Conservation (phyloP, 331 rosid genomes). For the Quercus tomentella region DNA sequence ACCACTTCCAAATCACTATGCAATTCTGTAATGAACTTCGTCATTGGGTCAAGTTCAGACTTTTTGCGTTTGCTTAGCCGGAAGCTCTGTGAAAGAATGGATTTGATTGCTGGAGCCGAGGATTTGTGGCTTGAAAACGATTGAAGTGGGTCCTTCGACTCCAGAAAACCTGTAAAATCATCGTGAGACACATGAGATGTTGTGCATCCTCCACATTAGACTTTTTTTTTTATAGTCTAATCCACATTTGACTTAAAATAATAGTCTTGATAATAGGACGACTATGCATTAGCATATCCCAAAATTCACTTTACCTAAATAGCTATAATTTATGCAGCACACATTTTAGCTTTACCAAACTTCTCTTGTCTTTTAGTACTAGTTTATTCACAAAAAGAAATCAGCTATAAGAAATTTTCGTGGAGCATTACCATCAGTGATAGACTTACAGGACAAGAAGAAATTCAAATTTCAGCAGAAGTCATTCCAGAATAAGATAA, state of each 20-base stretch:
- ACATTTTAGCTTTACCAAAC: slow-evolving; percentile 12
- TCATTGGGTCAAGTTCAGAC: slow-evolving; percentile 50
- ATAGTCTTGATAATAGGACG: neutral
- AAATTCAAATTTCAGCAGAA: slow-evolving; percentile 22
- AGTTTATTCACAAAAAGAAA: neutral
- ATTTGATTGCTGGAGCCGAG: slow-evolving; percentile 35
- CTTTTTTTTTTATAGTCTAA: neutral
- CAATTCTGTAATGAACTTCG: slow-evolving; percentile 55
- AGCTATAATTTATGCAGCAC: slow-evolving; percentile 1
- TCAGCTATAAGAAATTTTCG: slow-evolving; percentile 6
- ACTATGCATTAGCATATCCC: slow-evolving; percentile 13
- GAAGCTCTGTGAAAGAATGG: slow-evolving; percentile 43
- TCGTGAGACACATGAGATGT: neutral
- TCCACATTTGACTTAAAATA: neutral
- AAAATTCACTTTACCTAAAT: slow-evolving; percentile 5
- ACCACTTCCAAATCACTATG: slow-evolving; percentile 75
- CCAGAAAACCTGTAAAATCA: slow-evolving; percentile 47
- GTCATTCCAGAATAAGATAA: neutral
- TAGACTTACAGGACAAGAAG: slow-evolving; percentile 21
- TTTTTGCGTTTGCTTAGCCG: slow-evolving; percentile 42
- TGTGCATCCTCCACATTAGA: neutral
- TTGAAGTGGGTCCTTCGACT: slow-evolving; percentile 70
- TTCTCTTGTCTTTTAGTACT: slow-evolving; percentile 16
- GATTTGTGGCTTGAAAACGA: slow-evolving; percentile 44
- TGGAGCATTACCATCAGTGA: slow-evolving; percentile 41